Evolutionary conservation across 2,329 filamentous ascomycete species (phyloP).

Genomic region (Aquanectria penicillioides): DNA sequence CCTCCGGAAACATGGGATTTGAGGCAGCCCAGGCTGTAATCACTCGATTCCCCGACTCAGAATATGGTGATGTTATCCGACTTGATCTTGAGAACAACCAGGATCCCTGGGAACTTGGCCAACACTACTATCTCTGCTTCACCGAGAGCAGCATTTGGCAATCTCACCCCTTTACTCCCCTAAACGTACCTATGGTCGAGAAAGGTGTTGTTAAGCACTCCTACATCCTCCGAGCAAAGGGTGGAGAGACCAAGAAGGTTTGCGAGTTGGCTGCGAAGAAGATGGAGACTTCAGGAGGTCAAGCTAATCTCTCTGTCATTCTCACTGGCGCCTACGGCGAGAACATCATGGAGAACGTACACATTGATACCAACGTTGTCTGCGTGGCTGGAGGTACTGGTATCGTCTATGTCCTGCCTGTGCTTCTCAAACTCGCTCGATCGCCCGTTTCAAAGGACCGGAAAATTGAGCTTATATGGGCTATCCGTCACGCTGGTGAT

Average conservation of each 20-base stretch:
- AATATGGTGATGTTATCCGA: slow-evolving; percentile 70
- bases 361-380: slow-evolving; percentile 51
- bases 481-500: slow-evolving; percentile 64
- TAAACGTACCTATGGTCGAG: slow-evolving; percentile 60
- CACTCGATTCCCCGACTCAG: slow-evolving; percentile 61
- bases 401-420: slow-evolving; percentile 52
- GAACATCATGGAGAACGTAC: slow-evolving; percentile 54
- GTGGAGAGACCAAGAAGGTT: slow-evolving; percentile 68
- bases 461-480: slow-evolving; percentile 72
- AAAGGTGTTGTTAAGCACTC: slow-evolving; percentile 58
- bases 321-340: slow-evolving; percentile 73
- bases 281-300: slow-evolving; percentile 37
- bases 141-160: slow-evolving; percentile 75
- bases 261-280: slow-evolving; percentile 56
- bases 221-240: slow-evolving; percentile 67
- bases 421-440: slow-evolving; percentile 47
- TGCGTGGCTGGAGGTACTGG: slow-evolving; percentile 54
- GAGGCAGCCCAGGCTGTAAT: slow-evolving; percentile 58
- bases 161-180: slow-evolving; percentile 75
- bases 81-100: slow-evolving; percentile 73
- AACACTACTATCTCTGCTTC: slow-evolving; percentile 79
- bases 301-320: slow-evolving; percentile 62
- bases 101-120: slow-evolving; percentile 70
- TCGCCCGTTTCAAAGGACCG: slow-evolving; percentile 57
- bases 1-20: slow-evolving; percentile 60